Base-by-base conservation (phyloP, 768 basidiomycete species). In the Kwoniella sp. region DNA sequence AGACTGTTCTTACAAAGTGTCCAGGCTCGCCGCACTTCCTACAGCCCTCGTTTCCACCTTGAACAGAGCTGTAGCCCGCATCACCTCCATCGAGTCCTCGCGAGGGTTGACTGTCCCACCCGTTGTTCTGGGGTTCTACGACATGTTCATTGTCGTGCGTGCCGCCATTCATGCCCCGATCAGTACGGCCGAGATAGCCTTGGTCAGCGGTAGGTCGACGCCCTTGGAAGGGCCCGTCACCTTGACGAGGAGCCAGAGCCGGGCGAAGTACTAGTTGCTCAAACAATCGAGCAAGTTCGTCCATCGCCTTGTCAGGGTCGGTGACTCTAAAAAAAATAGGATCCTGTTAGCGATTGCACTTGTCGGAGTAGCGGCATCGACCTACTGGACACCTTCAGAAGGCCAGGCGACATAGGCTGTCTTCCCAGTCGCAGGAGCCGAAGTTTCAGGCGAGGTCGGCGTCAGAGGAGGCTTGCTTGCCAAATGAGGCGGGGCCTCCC, bases 1-100 rank as follows among this genome's bases (percentile, higher is more conserved):
- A n/a, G n/a, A n/a, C n/a, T n/a, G n/a, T 45, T 22, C 62, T 57
- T 23, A 57, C 63, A n/a, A 48, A 64, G 37, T 63, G 63, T 5
- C 57, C 64, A 22, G 13, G n/a, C 30, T 59, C 34, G 9, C 57
- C 57, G 34, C 57, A 52, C 22, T 51, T 53, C 28, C 26, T 11
- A 47, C 50, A 68, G 4, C 66, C 60, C 50, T 55, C 65, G 48
- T 29, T 51, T 17, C 48, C 60, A 3, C 47, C 54, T 31, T 41
- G 23, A 30, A 12, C 56, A n/a, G 20, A 20, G 45, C 37, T 45
- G 22, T 41, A 23, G 8, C 37, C 65, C 2, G 4, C 38, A 20
- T 30, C 59, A 3, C 8, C 38, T n/a, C n/a, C n/a, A n/a, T n/a
- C n/a, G n/a, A n/a, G n/a, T n/a, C n/a, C n/a, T 28, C 23, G 17